Evolutionary conservation across 768 basidiomycete genomes (phyloP).

Genomic region (Tulasnella calospora): DNA sequence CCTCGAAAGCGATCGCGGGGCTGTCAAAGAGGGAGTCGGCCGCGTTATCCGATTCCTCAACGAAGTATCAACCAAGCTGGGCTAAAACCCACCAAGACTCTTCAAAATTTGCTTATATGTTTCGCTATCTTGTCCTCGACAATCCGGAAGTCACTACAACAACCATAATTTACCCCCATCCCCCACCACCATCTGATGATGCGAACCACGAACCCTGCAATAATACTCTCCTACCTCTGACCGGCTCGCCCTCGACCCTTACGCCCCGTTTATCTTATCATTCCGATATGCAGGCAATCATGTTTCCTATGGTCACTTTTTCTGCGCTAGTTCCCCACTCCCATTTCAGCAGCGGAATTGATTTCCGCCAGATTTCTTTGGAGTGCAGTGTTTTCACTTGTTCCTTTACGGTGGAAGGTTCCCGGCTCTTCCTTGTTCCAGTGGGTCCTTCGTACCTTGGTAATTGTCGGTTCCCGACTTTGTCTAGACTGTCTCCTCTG

Average conservation of each 20-base stretch:
- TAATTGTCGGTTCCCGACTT: not conserved
- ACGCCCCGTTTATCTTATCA: not conserved
- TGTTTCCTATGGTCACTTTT: not conserved
- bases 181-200: not conserved
- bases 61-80: slow-evolving; percentile 11
- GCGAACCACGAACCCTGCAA: not conserved
- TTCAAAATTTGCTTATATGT: not conserved
- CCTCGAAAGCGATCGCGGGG: slow-evolving; percentile 21
- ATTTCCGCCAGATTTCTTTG: not conserved
- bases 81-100: not conserved
- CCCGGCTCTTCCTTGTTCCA: not conserved
- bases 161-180: not conserved
- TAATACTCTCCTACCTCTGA: not conserved
- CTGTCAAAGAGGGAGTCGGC: slow-evolving; percentile 27
- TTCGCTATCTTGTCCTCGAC: not conserved
- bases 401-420: not conserved
- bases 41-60: slow-evolving; percentile 27
- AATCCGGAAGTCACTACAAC: not conserved
- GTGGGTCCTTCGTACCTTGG: not conserved
- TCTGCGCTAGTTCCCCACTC: not conserved
- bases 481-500: not conserved
- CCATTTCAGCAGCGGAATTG: not conserved
- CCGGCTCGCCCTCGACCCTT: not conserved
- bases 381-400: not conserved
- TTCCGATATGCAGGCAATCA: not conserved